Evolutionary conservation across 2,329 filamentous ascomycete species (phyloP).

Genomic region (Monosporascus ibericus): DNA sequence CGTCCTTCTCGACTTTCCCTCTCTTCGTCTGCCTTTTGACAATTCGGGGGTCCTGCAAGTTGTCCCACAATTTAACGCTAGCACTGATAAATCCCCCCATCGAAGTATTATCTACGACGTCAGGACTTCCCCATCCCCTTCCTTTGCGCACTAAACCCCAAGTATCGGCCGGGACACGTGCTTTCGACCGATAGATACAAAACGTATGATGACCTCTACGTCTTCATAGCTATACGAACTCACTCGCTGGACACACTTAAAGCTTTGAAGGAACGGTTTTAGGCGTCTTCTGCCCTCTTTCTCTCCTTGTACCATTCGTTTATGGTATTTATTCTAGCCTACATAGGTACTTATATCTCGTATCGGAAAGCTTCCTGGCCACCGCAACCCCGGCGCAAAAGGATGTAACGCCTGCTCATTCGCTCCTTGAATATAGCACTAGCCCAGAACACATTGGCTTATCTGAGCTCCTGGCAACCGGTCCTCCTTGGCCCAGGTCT

Average conservation of each 20-base stretch:
- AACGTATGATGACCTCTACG: slow-evolving; percentile 26
- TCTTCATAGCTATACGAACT: slow-evolving; percentile 1
- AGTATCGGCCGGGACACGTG: background rate
- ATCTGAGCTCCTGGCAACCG: background rate
- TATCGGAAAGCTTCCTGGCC: background rate
- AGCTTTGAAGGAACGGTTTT: slow-evolving; percentile 5
- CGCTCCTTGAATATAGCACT: background rate
- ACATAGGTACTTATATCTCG: background rate
- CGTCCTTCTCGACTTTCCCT: no score
- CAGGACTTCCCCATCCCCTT: slow-evolving; percentile 13
- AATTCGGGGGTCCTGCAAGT: background rate
- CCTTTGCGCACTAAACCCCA: slow-evolving; percentile 2
- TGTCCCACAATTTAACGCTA: background rate
- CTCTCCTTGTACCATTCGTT: background rate
- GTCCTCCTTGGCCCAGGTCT: background rate
- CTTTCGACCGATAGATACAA: slow-evolving; percentile 6
- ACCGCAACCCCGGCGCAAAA: background rate
- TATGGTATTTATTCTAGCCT: background rate
- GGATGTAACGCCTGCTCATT: background rate
- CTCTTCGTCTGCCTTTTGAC: slow-evolving; percentile 2
- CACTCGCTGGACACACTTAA: background rate
- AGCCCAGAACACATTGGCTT: background rate
- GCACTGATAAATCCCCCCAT: background rate
- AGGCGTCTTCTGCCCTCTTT: background rate
- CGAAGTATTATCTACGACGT: slow-evolving; percentile 18